Percentiles rank a stretch among this genome's conserved stretches.
phyloP scores from a whole-genome alignment of 768 basidiomycete genomes.

The Trametes elegans region DNA sequence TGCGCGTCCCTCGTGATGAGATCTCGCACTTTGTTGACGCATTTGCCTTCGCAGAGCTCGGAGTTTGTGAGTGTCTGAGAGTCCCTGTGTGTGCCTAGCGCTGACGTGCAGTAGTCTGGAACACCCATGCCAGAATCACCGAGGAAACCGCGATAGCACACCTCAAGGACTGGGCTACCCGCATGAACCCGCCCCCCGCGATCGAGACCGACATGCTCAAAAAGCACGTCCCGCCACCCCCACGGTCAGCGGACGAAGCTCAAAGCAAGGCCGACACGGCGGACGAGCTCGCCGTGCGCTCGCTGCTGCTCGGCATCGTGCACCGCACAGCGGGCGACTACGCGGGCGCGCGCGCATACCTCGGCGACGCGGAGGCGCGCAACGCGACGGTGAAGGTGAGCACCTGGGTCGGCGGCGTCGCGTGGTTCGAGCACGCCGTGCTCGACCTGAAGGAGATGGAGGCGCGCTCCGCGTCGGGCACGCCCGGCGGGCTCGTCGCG shows the following conservation, averaged over 20 bases:
- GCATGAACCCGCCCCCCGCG: slow-evolving; percentile 40
- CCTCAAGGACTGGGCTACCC: slow-evolving; percentile 52
- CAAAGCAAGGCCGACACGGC: slow-evolving; percentile 47
- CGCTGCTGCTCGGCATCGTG: slow-evolving; percentile 65
- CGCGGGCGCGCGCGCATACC: slow-evolving; percentile 42
- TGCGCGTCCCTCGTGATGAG: slow-evolving; percentile 31
- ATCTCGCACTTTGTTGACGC: background rate
- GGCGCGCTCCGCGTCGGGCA: slow-evolving; percentile 20
- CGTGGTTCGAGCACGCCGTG: slow-evolving; percentile 69
- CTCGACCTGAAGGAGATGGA: slow-evolving; percentile 63
- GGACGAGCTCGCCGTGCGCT: slow-evolving; percentile 68
- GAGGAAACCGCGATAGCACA: slow-evolving; percentile 54
- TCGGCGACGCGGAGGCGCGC: slow-evolving; percentile 49
- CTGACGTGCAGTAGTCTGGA: slow-evolving; percentile 59
- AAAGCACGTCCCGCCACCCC: slow-evolving; percentile 12
- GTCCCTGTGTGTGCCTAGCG: background rate
- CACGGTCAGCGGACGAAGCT: slow-evolving; percentile 28
- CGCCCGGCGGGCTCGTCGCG: background rate
- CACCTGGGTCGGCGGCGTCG: slow-evolving; percentile 67
- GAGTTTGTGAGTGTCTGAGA: slow-evolving; percentile 52
- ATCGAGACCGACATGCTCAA: slow-evolving; percentile 33
- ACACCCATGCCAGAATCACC: slow-evolving; percentile 63
- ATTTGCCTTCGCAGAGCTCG: slow-evolving; percentile 51
- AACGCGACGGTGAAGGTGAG: slow-evolving; percentile 44
- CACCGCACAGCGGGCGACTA: slow-evolving; percentile 57